Base-by-base conservation (phyloP, 2,329 filamentous ascomycete species). In the Fusarium papillatum region DNA sequence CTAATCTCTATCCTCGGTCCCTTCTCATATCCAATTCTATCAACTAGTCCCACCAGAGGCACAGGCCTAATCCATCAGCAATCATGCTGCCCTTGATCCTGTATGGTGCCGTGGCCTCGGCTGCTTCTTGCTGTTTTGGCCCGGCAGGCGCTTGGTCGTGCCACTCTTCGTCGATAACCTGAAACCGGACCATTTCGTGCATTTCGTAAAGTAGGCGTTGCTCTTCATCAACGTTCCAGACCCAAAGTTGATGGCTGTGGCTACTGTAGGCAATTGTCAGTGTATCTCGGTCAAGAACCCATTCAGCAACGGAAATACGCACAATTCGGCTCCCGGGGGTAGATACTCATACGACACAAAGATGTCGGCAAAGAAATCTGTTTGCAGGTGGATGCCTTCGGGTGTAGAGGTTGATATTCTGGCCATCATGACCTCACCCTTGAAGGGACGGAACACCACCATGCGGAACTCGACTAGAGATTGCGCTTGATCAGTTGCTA, bases 321-420 rank as follows among this genome's bases (percentile, higher is more conserved):
- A 95, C 93, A 95, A 98, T 81, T 91, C 90, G 31, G 93, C 92
- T n/a, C 91, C 92, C 34, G 94, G 91, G 46, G 95, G 94, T 6
- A 98, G 88, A 75, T 95, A 91, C 67, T 92, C 90, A 41, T 90
- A 91, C 1, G 90, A 95, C 74, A 98, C 92, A 70, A 95, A 93
- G 38, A 99, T 95, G 75, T 98, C 96, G 78, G 96, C 94, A 79
- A 98, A 99, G 83, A 99, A 99, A 74, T 98, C 95, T 6, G 96
- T 93, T 61, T 93, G 92, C 71, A 98, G 88, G 80, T 92, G 91
- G 80, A 97, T 95, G 43, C 94, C 95, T 2, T 92, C 87, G 10
- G 92, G 88, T 1, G 90, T 93, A 41, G 93, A 93, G 76, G 92
- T 93, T 75, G 93, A 93, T 83, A 99, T 98, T 76, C 92, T 93